Conservation (phyloP, 352 stramenopile species). For the Pythium dissimile region DNA sequence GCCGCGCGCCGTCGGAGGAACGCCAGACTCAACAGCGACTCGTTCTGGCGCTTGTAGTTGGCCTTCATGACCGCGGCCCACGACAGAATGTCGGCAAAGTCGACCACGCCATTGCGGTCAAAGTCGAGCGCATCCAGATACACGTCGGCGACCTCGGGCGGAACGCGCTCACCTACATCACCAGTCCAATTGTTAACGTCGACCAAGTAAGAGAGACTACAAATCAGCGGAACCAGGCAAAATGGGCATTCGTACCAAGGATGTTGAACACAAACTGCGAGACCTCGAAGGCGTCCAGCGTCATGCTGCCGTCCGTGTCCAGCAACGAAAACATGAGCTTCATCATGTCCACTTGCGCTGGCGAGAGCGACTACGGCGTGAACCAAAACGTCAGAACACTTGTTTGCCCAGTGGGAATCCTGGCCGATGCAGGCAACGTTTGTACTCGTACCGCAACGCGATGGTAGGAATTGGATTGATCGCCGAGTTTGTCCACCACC, state of each 20-base stretch:
- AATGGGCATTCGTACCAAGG: conserved; percentile 34
- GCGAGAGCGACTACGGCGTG: conserved; percentile 51
- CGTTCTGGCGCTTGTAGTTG: conserved; percentile 33
- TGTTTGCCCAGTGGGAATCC: too few relatives aligned
- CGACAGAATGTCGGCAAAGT: conserved; percentile 75
- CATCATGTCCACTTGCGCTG: conserved; percentile 65
- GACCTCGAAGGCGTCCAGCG: conserved; percentile 49
- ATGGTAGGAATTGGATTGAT: neutral
- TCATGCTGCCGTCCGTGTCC: conserved; percentile 72
- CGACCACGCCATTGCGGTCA: conserved; percentile 64
- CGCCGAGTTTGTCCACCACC: neutral
- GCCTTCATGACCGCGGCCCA: conserved; percentile 74
- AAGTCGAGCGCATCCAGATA: conserved; percentile 77
- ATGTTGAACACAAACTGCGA: conserved; percentile 73
- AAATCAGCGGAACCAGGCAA: too few relatives aligned
- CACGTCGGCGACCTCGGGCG: conserved; percentile 34
- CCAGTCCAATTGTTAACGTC: too few relatives aligned
- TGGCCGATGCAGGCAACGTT: neutral
- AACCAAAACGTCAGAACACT: too few relatives aligned
- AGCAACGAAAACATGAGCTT: conserved; percentile 83
- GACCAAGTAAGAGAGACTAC: too few relatives aligned
- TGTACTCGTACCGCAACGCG: neutral
- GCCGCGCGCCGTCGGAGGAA: conserved; percentile 4
- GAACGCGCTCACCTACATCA: conserved; percentile 72
- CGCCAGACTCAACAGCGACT: conserved; percentile 10